Percentiles rank a stretch among this genome's conserved stretches.
Evolutionary conservation across 768 basidiomycete species (phyloP).

Genomic region (Lactifluus hygrophoroides): DNA sequence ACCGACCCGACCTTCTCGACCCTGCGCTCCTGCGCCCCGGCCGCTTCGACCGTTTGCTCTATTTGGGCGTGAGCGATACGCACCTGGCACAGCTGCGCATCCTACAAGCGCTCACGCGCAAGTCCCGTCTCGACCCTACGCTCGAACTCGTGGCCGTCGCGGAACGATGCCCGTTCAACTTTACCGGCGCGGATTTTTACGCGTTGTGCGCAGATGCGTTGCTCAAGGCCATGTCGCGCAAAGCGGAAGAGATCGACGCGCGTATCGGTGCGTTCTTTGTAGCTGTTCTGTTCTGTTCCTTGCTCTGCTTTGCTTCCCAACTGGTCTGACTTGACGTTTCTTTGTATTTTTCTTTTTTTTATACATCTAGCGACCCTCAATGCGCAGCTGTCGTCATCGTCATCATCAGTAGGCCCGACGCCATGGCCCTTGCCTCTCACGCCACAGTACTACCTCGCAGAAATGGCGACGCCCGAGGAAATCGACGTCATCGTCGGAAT

Average conservation of each 20-base stretch:
- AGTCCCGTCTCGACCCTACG: conserved; percentile 71
- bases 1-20: conserved; percentile 87
- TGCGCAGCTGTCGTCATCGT: conserved; percentile 27
- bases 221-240: conserved; percentile 88
- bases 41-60: conserved; percentile 93
- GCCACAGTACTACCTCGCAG: conserved; percentile 83
- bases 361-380: conserved; percentile 37
- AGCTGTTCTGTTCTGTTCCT: not conserved
- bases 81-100: conserved; percentile 82
- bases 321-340: too few relatives aligned
- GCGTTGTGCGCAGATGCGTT: conserved; percentile 95
- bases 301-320: not conserved
- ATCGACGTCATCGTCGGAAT: conserved; percentile 65
- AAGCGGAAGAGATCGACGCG: conserved; percentile 68
- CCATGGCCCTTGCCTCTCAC: conserved; percentile 60
- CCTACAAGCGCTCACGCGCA: conserved; percentile 82
- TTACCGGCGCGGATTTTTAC: conserved; percentile 97
- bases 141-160: conserved; percentile 59
- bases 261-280: conserved; percentile 49
- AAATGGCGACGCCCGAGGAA: conserved; percentile 64
- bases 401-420: conserved; percentile 28
- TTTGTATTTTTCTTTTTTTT: too few relatives aligned
- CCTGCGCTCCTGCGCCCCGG: conserved; percentile 85
- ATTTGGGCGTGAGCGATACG: conserved; percentile 84
- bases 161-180: conserved; percentile 78